A percentile compares a stretch with the other conserved stretches of the same genome.
Conservation (phyloP, 192 early-diverging fungal species). For the Podila epigama region DNA sequence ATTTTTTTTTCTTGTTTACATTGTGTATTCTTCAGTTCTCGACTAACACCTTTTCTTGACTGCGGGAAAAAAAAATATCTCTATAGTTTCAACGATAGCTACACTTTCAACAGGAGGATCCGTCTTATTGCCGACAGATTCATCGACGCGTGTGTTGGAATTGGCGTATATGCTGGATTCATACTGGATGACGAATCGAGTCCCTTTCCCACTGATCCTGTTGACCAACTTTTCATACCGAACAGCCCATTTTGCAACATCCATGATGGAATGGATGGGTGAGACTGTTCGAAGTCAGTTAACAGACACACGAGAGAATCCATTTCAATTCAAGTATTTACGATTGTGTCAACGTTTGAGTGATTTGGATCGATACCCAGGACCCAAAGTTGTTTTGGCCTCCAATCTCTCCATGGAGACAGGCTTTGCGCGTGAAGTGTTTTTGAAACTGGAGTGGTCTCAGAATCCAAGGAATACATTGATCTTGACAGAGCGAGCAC, state of each 20-base stretch:
- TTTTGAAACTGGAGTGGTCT: constrained; percentile 70
- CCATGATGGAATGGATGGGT: constrained; percentile 97
- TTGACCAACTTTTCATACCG: constrained; percentile 78
- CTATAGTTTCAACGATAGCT: constrained; percentile 67
- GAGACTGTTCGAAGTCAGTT: constrained; percentile 78
- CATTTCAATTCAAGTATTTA: constrained; percentile 89
- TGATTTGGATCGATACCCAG: constrained; percentile 72
- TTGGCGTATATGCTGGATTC: constrained; percentile 88
- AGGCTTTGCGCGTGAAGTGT: constrained; percentile 83
- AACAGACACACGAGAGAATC: constrained; percentile 75
- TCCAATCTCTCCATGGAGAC: constrained; percentile 79
- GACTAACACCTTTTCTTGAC: too few species aligned
- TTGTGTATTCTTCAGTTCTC: background rate
- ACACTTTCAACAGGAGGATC: constrained; percentile 75
- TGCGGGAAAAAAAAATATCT: too few species aligned
- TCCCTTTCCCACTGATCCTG: constrained; percentile 76
- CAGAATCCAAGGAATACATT: constrained; percentile 63
- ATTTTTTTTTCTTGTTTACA: background rate
- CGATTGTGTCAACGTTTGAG: constrained; percentile 71
- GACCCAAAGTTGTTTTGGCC: constrained; percentile 87
- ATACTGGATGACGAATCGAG: constrained; percentile 75
- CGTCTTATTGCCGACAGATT: constrained; percentile 90
- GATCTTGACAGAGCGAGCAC: constrained; percentile 80
- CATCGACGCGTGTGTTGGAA: constrained; percentile 90
- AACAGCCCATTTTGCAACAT: constrained; percentile 84